phyloP scores from a whole-genome alignment of 2,329 filamentous ascomycete species.

The Fusarium tjaetaba region DNA sequence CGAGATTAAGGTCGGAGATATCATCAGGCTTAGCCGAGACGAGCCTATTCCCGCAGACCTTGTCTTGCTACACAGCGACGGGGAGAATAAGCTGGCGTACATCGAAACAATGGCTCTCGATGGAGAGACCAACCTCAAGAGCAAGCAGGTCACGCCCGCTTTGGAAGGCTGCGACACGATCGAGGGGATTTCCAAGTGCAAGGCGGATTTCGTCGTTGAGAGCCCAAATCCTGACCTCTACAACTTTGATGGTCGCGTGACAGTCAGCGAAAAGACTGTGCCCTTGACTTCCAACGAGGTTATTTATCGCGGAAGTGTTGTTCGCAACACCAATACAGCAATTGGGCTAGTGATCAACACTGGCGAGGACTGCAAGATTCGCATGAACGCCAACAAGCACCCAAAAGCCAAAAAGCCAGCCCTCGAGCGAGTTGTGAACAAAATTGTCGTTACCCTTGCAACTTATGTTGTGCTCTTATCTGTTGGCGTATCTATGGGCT shows the following conservation, averaged over 20 bases:
- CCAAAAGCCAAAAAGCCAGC: conserved; percentile 84
- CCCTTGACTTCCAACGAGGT: conserved; percentile 85
- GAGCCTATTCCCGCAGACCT: conserved; percentile 87
- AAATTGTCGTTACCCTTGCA: conserved; percentile 83
- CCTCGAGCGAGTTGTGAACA: conserved; percentile 80
- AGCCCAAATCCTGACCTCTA: conserved; percentile 83
- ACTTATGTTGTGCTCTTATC: conserved; percentile 82
- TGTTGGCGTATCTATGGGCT: conserved; percentile 83
- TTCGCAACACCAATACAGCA: conserved; percentile 80
- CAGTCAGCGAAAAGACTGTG: conserved; percentile 63
- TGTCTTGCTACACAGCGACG: conserved; percentile 78
- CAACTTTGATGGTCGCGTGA: conserved; percentile 77
- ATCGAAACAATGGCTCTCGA: conserved; percentile 87
- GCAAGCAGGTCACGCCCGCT: conserved; percentile 73
- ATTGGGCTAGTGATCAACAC: conserved; percentile 88
- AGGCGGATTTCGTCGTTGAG: conserved; percentile 75
- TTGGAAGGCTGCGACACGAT: conserved; percentile 67
- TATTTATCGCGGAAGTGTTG: conserved; percentile 84
- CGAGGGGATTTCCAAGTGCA: conserved; percentile 61
- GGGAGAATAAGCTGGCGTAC: conserved; percentile 82
- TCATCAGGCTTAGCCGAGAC: conserved; percentile 68
- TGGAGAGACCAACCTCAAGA: conserved; percentile 84
- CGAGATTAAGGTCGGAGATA: conserved; percentile 60
- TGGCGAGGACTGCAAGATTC: conserved; percentile 90
- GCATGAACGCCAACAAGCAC: conserved; percentile 92